These are phyloP conservation scores for Tuber aestivum DNA, from an alignment of 495 filamentous ascomycete species.

Conservation along the genomic window DNA sequence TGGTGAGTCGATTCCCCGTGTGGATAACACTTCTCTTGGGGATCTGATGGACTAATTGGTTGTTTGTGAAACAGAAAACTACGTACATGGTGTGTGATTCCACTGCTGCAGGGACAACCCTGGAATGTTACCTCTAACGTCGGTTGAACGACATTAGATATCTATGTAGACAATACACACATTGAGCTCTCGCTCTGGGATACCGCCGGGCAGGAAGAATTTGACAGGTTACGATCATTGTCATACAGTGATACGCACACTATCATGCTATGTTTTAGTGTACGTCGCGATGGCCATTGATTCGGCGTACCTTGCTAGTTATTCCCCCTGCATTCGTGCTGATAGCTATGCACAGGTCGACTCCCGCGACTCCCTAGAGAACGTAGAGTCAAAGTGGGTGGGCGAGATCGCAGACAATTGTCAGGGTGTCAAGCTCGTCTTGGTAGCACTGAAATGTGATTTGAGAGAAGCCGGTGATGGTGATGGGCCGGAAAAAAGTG, in stretches of 20 bases:
- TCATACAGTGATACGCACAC: slow-evolving; percentile 97
- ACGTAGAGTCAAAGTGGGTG: slow-evolving; percentile 97
- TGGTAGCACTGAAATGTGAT: slow-evolving; percentile 97
- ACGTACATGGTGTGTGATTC: slow-evolving; percentile 81
- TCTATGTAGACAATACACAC: slow-evolving; percentile 93
- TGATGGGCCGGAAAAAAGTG: slow-evolving; percentile 49
- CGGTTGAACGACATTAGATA: slow-evolving; percentile 54
- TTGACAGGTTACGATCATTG: slow-evolving; percentile 88
- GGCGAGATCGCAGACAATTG: slow-evolving; percentile 97
- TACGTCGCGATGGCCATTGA: slow-evolving; percentile 39
- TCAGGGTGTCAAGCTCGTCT: slow-evolving; percentile 82
- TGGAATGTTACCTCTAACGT: slow-evolving; percentile 6
- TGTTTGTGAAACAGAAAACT: slow-evolving; percentile 63
- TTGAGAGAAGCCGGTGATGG: slow-evolving; percentile 65
- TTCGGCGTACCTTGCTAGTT: not conserved
- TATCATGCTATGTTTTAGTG: slow-evolving; percentile 97
- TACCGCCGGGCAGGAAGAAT: slow-evolving; percentile 98
- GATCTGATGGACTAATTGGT: slow-evolving; percentile 41
- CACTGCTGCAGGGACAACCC: slow-evolving; percentile 20
- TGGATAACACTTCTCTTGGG: slow-evolving; percentile 3
- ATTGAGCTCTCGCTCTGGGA: slow-evolving; percentile 98
- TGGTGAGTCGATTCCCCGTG: slow-evolving; percentile 48
- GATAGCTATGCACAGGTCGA: slow-evolving; percentile 55
- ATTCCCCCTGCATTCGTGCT: slow-evolving; percentile 4
- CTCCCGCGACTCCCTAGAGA: slow-evolving; percentile 91